Evolutionary conservation across 2,329 filamentous ascomycete species (phyloP).

Genomic region (Pseudogymnoascus sp.): DNA sequence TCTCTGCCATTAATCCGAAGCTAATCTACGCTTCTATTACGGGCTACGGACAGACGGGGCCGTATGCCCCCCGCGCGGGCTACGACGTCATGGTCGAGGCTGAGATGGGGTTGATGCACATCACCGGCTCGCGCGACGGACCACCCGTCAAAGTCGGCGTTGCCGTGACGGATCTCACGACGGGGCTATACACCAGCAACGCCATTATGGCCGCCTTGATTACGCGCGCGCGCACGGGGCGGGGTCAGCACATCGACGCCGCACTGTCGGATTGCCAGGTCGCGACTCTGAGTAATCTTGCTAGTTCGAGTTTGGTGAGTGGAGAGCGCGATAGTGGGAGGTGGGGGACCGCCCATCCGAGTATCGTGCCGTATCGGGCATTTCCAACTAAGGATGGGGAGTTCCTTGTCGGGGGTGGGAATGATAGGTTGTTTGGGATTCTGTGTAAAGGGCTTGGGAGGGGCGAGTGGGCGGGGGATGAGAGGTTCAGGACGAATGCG

Average conservation of each 20-base stretch:
- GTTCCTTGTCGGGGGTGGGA: slow-evolving; percentile 63
- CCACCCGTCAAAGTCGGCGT: slow-evolving; percentile 96
- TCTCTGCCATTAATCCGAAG: slow-evolving; percentile 72
- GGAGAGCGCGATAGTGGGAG: slow-evolving; percentile 79
- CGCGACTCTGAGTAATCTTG: slow-evolving; percentile 89
- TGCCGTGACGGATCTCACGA: slow-evolving; percentile 91
- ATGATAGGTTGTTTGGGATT: slow-evolving; percentile 59
- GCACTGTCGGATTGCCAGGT: slow-evolving; percentile 90
- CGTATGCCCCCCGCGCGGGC: slow-evolving; percentile 76
- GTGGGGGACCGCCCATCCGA: slow-evolving; percentile 95
- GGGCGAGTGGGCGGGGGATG: slow-evolving; percentile 51
- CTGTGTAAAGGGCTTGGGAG: slow-evolving; percentile 51
- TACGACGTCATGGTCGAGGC: slow-evolving; percentile 99
- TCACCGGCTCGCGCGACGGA: slow-evolving; percentile 80
- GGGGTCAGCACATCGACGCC: slow-evolving; percentile 87
- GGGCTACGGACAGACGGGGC: slow-evolving; percentile 91
- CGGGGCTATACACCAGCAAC: slow-evolving; percentile 89
- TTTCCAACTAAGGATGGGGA: slow-evolving; percentile 68
- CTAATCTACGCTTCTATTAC: slow-evolving; percentile 96
- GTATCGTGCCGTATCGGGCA: slow-evolving; percentile 86
- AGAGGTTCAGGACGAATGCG: slow-evolving; percentile 52
- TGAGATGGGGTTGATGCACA: slow-evolving; percentile 97
- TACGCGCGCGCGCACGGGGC: slow-evolving; percentile 62
- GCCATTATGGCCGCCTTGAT: slow-evolving; percentile 89
- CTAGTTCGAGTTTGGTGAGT: slow-evolving; percentile 81